A percentile compares a stretch with the other conserved stretches of the same genome.
These are phyloP conservation scores for Borovskyia barvae DNA, from an alignment of 208 protist species.

Conservation along the genomic window DNA sequence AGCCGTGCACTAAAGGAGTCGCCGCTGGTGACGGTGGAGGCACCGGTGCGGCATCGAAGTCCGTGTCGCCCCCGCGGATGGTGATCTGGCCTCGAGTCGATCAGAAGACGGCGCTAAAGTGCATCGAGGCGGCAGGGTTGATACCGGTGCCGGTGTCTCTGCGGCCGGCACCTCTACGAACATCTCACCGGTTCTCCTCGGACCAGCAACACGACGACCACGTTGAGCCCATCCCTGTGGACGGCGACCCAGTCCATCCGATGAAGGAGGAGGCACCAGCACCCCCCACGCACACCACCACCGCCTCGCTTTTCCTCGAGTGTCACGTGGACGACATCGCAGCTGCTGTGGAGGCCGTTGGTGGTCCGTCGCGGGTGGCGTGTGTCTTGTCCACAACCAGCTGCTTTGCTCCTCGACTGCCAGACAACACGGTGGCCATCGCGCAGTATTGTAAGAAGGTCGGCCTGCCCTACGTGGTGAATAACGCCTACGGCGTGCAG, in stretches of 20 bases:
- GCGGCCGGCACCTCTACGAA: slow-evolving; percentile 16
- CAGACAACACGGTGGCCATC: slow-evolving; percentile 94
- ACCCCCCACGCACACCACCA: slow-evolving; percentile 2
- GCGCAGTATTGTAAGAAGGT: slow-evolving; percentile 79
- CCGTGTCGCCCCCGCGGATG: slow-evolving; percentile 34
- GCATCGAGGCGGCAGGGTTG: slow-evolving; percentile 88
- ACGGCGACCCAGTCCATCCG: background rate
- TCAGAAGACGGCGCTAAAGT: slow-evolving; percentile 98
- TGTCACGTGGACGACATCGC: slow-evolving; percentile 75
- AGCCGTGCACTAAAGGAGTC: too few relatives aligned
- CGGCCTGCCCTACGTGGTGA: slow-evolving; percentile 94
- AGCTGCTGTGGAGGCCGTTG: slow-evolving; percentile 55
- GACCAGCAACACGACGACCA: background rate
- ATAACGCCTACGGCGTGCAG: slow-evolving; percentile 99
- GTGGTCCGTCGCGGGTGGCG: slow-evolving; percentile 71
- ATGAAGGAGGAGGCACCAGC: background rate
- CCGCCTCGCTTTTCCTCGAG: slow-evolving; percentile 42
- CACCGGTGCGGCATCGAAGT: background rate
- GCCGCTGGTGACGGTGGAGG: background rate
- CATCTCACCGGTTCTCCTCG: too few relatives aligned
- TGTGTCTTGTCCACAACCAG: slow-evolving; percentile 97
- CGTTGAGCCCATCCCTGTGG: background rate
- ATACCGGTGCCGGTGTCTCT: slow-evolving; percentile 52
- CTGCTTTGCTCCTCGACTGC: slow-evolving; percentile 97
- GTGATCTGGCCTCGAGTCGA: slow-evolving; percentile 97